A percentile compares a stretch with the other conserved stretches of the same genome.
Conservation (phyloP, 176 grass and related monocot species). For the Microstegium vimineum region DNA sequence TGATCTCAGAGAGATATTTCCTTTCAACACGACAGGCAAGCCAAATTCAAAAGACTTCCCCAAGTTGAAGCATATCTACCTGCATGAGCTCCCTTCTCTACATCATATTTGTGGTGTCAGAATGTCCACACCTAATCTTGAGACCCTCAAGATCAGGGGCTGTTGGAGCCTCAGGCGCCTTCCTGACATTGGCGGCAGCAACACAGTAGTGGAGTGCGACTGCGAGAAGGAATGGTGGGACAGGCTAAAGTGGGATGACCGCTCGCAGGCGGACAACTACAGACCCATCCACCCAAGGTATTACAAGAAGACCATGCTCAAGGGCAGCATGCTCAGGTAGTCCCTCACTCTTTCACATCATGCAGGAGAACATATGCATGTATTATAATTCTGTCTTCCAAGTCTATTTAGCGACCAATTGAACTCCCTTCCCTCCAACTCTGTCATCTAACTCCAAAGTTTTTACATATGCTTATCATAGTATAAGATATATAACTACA, state of each 20-base stretch:
- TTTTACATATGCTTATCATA: neutral
- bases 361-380: neutral
- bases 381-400: neutral
- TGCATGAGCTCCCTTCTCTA: constrained; percentile 23
- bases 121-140: neutral
- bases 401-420: neutral
- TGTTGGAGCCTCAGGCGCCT: constrained; percentile 26
- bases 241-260: neutral
- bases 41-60: neutral
- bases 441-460: neutral
- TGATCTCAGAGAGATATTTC: neutral
- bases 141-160: constrained; percentile 13
- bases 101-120: neutral
- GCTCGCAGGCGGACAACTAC: neutral
- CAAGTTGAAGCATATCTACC: neutral
- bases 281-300: neutral
- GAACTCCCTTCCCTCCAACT: neutral
- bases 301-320: neutral
- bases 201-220: neutral
- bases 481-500: no score
- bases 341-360: neutral
- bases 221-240: constrained; percentile 42
- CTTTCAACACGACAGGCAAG: neutral
- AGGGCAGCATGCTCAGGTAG: constrained; percentile 2
- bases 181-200: rapidly evolving